Percentiles rank a stretch among this genome's conserved stretches.
Conservation (phyloP, 139 green algal species). For the Astrephomene gubernaculifera region DNA sequence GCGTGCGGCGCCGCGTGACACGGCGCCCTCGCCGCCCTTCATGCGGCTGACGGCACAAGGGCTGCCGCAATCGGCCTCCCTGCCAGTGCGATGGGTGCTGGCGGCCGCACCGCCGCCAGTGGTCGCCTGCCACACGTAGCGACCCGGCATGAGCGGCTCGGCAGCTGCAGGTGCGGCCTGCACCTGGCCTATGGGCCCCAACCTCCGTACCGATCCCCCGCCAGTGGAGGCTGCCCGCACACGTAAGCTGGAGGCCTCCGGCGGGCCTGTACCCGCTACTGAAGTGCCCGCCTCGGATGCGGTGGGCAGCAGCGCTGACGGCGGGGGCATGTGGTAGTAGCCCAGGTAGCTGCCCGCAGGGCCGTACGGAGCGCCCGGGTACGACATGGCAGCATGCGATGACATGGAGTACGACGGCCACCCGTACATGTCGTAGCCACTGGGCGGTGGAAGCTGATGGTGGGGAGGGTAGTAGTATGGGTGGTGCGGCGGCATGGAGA, state of each 20-base stretch:
- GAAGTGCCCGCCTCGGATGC: too few relatives aligned
- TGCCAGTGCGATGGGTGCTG: not conserved
- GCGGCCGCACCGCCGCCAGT: not conserved
- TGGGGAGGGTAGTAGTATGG: conserved; percentile 10
- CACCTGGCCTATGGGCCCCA: not conserved
- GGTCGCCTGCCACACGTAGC: conserved; percentile 38
- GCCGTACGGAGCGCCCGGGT: conserved; percentile 3
- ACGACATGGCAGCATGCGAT: conserved; percentile 16
- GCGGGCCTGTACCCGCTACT: not conserved
- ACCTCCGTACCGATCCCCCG: too few relatives aligned
- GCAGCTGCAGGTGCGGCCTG: not conserved
- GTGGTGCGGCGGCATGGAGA: not conserved
- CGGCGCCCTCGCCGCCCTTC: not conserved
- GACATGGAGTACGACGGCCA: conserved; percentile 1
- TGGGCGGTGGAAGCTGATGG: not conserved
- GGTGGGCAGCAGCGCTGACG: too few relatives aligned
- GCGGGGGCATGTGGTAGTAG: not conserved
- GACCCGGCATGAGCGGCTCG: conserved; percentile 36
- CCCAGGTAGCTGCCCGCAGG: not conserved
- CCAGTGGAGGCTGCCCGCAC: not conserved
- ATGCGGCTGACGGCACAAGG: not conserved
- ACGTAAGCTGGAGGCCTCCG: conserved; percentile 9
- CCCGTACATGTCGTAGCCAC: conserved; percentile 35
- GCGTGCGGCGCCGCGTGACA: not conserved
- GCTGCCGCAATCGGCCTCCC: not conserved